Evolutionary conservation across 2,329 filamentous ascomycete species (phyloP).

Genomic region (Fusarium camptoceras): DNA sequence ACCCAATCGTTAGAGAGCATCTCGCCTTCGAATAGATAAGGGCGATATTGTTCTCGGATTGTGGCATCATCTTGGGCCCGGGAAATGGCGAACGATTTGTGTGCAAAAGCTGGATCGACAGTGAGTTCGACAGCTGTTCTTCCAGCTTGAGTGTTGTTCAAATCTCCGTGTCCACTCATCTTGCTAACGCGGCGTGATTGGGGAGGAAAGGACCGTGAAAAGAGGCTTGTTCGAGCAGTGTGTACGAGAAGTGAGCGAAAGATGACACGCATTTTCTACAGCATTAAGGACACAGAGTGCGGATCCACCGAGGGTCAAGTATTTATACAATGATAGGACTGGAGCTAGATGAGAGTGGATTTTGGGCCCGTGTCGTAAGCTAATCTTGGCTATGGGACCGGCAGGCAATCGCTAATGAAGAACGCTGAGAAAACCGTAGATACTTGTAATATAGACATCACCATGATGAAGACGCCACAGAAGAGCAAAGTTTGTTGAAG

Average conservation of each 20-base stretch:
- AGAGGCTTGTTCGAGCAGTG: accelerated
- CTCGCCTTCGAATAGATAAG: not conserved
- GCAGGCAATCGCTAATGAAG: too few species aligned
- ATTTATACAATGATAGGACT: not conserved
- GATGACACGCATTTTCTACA: not conserved
- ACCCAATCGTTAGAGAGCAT: not conserved
- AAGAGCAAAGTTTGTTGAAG: too few species aligned
- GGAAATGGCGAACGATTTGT: not conserved
- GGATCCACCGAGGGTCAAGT: too few species aligned
- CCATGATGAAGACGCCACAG: too few species aligned
- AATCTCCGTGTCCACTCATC: not conserved
- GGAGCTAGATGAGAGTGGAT: not conserved
- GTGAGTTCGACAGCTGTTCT: not conserved
- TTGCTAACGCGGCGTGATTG: not conserved
- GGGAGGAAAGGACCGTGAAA: not conserved
- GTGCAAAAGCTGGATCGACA: not conserved
- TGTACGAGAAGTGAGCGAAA: not conserved
- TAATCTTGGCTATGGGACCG: not conserved
- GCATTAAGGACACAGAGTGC: not conserved
- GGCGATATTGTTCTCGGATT: not conserved
- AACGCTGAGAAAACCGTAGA: not conserved
- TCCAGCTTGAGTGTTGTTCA: conserved; percentile 2
- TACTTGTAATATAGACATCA: not conserved
- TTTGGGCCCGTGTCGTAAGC: not conserved
- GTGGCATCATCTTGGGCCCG: not conserved